phyloP scores from a whole-genome alignment of 73 alveolate genomes.

The Diophrys sp. region DNA sequence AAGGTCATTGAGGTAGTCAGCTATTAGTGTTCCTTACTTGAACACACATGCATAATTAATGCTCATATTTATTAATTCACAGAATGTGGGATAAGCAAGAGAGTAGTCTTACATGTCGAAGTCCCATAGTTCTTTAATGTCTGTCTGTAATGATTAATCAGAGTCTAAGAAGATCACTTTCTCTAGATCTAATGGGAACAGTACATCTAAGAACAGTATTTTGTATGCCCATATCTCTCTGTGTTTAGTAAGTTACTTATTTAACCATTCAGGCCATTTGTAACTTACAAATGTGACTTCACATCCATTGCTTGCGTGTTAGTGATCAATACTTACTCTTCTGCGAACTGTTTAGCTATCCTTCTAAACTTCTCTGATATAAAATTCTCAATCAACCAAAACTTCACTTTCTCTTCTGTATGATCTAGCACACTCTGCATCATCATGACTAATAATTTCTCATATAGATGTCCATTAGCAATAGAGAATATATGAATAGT shows the following conservation, averaged over 20 bases:
- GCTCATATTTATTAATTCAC: conserved; percentile 16
- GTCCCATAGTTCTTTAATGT: conserved; percentile 70
- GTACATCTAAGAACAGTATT: conserved; percentile 65
- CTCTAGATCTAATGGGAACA: conserved; percentile 52
- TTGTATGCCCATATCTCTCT: conserved; percentile 73
- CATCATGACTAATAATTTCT: conserved; percentile 62
- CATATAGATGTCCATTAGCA: conserved; percentile 68
- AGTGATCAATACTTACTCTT: neutral
- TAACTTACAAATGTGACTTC: conserved; percentile 52
- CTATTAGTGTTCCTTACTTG: neutral
- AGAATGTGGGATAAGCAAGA: conserved; percentile 63
- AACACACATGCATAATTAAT: neutral
- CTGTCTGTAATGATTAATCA: conserved; percentile 59
- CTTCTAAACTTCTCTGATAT: conserved; percentile 33
- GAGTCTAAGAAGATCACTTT: conserved; percentile 67
- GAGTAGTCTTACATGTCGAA: conserved; percentile 55
- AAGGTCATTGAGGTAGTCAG: neutral
- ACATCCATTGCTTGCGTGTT: conserved; percentile 23
- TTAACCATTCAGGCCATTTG: conserved; percentile 73
- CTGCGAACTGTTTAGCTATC: conserved; percentile 16
- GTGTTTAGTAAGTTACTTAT: conserved; percentile 42
- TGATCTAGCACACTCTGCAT: conserved; percentile 26
- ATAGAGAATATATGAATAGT: conserved; percentile 41
- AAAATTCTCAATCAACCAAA: conserved; percentile 50
- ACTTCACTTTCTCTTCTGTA: conserved; percentile 11